Evolutionary conservation across 2,329 filamentous ascomycete genomes (phyloP).

Genomic region (Volutella citrinella): DNA sequence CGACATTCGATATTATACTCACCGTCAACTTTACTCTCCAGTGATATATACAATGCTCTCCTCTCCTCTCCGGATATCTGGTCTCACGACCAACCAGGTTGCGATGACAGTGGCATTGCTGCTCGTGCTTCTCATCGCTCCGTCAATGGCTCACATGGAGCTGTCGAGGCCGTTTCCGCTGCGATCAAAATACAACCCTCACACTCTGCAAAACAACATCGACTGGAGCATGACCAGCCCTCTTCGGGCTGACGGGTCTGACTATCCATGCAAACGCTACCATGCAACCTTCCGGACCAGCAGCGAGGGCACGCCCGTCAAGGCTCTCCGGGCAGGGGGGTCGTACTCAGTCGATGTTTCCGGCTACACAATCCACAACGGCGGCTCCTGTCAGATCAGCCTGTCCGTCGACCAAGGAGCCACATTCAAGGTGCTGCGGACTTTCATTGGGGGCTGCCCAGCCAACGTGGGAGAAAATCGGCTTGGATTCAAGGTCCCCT

Average conservation of each 20-base stretch:
- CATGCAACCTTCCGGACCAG: conserved; percentile 30
- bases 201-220: conserved; percentile 41
- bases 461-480: conserved; percentile 5
- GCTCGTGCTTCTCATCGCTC: neutral
- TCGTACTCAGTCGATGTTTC: conserved; percentile 51
- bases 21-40: no score
- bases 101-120: neutral
- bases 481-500: conserved; percentile 51
- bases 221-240: conserved; percentile 72
- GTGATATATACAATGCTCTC: no score
- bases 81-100: no score
- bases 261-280: conserved; percentile 73
- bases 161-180: conserved; percentile 48
- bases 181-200: conserved; percentile 48
- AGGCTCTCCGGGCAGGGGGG: conserved; percentile 50
- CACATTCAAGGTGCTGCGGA: conserved; percentile 52
- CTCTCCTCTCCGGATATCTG: no score
- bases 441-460: conserved; percentile 36
- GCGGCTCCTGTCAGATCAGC: conserved; percentile 62
- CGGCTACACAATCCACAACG: conserved; percentile 51
- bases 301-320: conserved; percentile 39
- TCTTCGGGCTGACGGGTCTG: conserved; percentile 53
- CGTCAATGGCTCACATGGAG: conserved; percentile 43
- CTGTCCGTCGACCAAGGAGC: conserved; percentile 60
- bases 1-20: no score